phyloP scores from a whole-genome alignment of 139 green algal species.

The Mesotaenium endlicherianum region DNA sequence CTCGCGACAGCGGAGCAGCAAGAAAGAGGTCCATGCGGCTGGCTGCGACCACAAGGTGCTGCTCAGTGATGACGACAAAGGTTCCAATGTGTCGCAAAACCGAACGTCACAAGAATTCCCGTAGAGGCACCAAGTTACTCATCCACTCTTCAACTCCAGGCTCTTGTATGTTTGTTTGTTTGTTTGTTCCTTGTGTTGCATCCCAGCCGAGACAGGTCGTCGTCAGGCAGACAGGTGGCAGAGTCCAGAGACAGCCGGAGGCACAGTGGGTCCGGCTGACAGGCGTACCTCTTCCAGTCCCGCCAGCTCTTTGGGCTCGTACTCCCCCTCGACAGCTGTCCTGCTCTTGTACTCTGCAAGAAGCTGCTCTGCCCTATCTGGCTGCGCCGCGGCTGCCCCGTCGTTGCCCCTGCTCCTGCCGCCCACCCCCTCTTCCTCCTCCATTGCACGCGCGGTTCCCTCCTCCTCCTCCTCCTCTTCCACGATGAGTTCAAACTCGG shows the following conservation, averaged over 20 bases:
- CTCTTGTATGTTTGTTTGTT: too few species aligned
- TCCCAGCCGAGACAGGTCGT: too few species aligned
- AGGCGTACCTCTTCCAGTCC: not conserved
- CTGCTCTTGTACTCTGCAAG: not conserved
- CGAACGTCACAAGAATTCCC: too few species aligned
- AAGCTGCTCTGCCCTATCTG: not conserved
- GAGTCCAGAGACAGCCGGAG: not conserved
- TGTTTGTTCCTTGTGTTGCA: too few species aligned
- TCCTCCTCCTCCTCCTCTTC: conserved; percentile 12
- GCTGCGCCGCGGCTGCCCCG: not conserved
- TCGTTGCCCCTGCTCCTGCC: not conserved
- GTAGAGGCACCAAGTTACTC: too few species aligned
- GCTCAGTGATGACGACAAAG: too few species aligned
- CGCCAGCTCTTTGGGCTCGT: not conserved
- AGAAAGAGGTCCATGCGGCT: too few species aligned
- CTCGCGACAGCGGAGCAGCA: too few species aligned
- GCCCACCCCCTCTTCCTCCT: not conserved
- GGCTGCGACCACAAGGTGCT: too few species aligned
- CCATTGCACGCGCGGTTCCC: too few species aligned
- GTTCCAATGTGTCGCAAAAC: too few species aligned
- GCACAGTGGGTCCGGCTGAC: not conserved
- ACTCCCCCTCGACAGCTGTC: not conserved
- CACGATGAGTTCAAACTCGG: not conserved
- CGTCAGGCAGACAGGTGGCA: not conserved
- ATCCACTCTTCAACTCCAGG: too few species aligned